Evolutionary conservation across 257 asterid genomes (phyloP).

Genomic region (Apocynum venetum): DNA sequence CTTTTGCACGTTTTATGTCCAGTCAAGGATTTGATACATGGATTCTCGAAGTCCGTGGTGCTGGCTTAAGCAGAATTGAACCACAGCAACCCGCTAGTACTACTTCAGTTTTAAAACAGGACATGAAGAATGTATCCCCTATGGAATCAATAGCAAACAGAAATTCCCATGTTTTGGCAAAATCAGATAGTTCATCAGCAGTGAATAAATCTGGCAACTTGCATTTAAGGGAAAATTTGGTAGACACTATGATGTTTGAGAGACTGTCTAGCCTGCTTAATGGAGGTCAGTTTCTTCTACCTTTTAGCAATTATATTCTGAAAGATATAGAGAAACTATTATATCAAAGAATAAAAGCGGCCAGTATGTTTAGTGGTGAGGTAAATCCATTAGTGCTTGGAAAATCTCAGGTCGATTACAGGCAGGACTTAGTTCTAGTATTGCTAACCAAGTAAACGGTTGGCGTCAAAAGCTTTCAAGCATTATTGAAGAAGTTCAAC

Average conservation of each 20-base stretch:
- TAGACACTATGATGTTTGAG: slow-evolving; percentile 63
- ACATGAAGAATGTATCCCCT: slow-evolving; percentile 34
- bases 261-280: slow-evolving; percentile 79
- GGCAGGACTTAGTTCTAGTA: slow-evolving; percentile 55
- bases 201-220: too few relatives aligned
- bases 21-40: slow-evolving; percentile 98
- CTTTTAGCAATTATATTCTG: not conserved
- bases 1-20: slow-evolving; percentile 96
- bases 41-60: slow-evolving; percentile 96
- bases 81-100: not conserved
- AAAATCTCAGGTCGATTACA: slow-evolving; percentile 54
- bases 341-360: not conserved
- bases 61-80: slow-evolving; percentile 64
- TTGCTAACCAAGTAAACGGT: slow-evolving; percentile 66
- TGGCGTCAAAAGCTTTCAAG: slow-evolving; percentile 69
- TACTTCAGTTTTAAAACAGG: slow-evolving; percentile 21
- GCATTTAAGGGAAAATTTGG: too few relatives aligned
- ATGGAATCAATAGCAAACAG: slow-evolving; percentile 17
- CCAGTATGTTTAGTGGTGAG: not conserved
- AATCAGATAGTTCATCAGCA: slow-evolving; percentile 16
- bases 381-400: not conserved
- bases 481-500: slow-evolving; percentile 82
- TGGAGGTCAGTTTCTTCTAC: slow-evolving; percentile 60
- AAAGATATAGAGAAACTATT: not conserved
- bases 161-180: not conserved